Base-by-base conservation (phyloP, 177 flowering plant species). In the Vitis hybrid region DNA sequence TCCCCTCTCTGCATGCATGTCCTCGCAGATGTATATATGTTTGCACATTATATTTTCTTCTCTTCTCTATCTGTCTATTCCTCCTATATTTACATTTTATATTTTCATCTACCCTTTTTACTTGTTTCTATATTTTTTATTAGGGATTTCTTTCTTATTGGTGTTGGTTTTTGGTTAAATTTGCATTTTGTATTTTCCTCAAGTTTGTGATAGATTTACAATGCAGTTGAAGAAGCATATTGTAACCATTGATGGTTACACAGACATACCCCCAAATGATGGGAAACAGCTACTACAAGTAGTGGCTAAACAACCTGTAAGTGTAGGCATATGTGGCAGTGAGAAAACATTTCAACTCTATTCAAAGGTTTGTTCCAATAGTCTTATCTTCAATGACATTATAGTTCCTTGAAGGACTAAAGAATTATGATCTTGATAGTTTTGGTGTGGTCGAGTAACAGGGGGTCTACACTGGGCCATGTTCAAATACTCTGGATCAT, bases 251-350 rank as follows among this genome's bases (percentile, higher is more conserved):
- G 98, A 93, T 81, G 84, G 93, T 13, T 91, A 86, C 58, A 67
- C 71, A 34, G 97, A 88, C 73, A 76, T 95, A 22, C 89, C 97
- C n/a, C 34, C 82, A 61, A 83, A 72, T 55, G 73, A 87, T 22
- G 99, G 90, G 86, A 52, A 84, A 56, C 69, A 60, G 60, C 78
- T 95, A 22, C 85, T 87, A 13, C 77, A 85, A 76, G 98, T 91
- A 20, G 98, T 90, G 61, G 93, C 91, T 56, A 63, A 78, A 65
- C 98, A 91, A 69, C 99, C 98, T 48, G 90, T 95, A 14, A 90
- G 99, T 72, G 99, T 89, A 0, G 99, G 99, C 3, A 83, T 91
- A 65, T 90, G 90, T 77, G 99, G 98, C 52, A 90, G 99, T 61
- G 98, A 84, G 60, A 82, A 87, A 70, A 77, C 89, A 58, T 90